Evolutionary conservation across 2,329 filamentous ascomycete genomes (phyloP), one percentile per base, ranked within the genome.

Genomic region (Fulvia fulva): DNA sequence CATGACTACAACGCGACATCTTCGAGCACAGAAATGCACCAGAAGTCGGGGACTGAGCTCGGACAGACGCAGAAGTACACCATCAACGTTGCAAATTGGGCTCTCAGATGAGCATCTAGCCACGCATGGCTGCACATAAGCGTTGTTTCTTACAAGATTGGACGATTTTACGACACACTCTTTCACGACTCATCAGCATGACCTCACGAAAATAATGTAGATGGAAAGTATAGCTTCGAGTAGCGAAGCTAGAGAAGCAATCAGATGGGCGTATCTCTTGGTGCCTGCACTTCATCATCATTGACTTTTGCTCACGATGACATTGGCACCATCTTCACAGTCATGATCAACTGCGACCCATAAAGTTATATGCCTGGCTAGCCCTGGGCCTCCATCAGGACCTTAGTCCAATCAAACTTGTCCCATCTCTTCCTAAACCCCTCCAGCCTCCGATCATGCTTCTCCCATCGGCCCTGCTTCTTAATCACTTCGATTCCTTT

Each of bases 361-460:
- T n/a, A n/a, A n/a, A n/a, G n/a, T n/a, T n/a, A n/a, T n/a, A n/a
- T n/a, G n/a, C n/a, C n/a, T n/a, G n/a, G n/a, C 26, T 32, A 50
- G 5, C 47, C n/a, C 12, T 11, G 25, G 21, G 56, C 79, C 65
- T 84, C 82, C 41, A 80, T 76, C 63, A 88, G 73, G 28, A 86
- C 78, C 65, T 81, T 82, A 26, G 86, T 88, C 87, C 94, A 99
- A 78, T 99, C 94, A 78, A 94, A 97, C 76, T 91, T 91, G 66
- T 84, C 84, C 94, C 94, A 99, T 47, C 84, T 81, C 77, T 87
- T 93, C 77, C 84, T 87, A 70, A 95, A 99, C 1, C 78, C 84
- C 2, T 93, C 91, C 0, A 89, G 79, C 65, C 93, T 81, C 34
- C 78, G 72, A 66, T 88, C 88, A 3, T 82, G 83, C 71, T 83